Conservation (phyloP, 768 basidiomycete genomes). For the Boletus rubroflammeus region DNA sequence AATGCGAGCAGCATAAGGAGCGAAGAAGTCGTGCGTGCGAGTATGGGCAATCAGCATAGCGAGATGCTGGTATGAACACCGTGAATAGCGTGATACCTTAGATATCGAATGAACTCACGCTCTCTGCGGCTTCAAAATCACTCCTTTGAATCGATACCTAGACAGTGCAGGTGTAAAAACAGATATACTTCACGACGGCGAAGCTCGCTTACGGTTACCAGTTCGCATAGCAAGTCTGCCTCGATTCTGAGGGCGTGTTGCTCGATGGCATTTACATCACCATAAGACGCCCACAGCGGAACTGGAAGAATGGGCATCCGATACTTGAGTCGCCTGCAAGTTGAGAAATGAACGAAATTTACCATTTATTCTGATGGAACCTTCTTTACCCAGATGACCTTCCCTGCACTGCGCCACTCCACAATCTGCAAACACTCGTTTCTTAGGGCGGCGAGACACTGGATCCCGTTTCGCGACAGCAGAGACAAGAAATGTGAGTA, state of each 20-base stretch:
- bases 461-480: constrained; percentile 67
- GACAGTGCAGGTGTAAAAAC: neutral
- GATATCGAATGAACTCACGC: constrained; percentile 33
- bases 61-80: constrained; percentile 31
- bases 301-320: constrained; percentile 34
- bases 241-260: constrained; percentile 55
- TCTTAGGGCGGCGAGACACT: constrained; percentile 69
- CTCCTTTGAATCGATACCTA: constrained; percentile 66
- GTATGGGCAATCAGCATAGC: constrained; percentile 56
- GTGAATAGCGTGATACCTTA: neutral
- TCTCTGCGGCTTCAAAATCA: constrained; percentile 62
- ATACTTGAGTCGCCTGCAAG: neutral
- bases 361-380: constrained; percentile 16
- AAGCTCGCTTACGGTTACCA: constrained; percentile 50
- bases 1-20: constrained; percentile 55
- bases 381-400: constrained; percentile 37
- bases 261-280: constrained; percentile 48
- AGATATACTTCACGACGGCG: neutral
- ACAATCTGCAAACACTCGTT: constrained; percentile 64
- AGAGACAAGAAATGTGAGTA: constrained; percentile 65
- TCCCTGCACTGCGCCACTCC: constrained; percentile 47
- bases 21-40: constrained; percentile 55
- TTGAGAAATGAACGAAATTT: neutral
- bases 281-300: constrained; percentile 50
- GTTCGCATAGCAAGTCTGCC: constrained; percentile 69